Evolutionary conservation across 169 alveolate species (phyloP), one percentile per base, ranked within the genome.

Genomic region (Neospora caninum): DNA sequence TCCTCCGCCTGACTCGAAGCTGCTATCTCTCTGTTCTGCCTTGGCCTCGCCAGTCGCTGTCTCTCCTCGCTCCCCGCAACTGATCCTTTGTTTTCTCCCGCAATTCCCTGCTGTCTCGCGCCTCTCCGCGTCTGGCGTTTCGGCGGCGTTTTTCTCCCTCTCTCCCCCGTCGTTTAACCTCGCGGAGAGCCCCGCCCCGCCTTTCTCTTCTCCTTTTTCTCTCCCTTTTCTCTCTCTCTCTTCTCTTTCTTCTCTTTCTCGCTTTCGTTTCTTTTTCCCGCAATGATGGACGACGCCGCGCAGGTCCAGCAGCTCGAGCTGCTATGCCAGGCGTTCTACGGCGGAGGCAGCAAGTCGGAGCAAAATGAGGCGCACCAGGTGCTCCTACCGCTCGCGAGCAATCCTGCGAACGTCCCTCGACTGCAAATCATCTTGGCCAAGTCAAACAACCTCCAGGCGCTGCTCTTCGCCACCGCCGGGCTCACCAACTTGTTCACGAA

Each of bases 331-430:
- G 96, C 96, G 43, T 94, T 94, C 87, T 94, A 94, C 88, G 95
- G 96, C 49, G 94, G 96, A 31, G 96, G 93, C 39, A 82, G 91
- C 58, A 89, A 92, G 83, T 69, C 53, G 49, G 95, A 98, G 88
- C 99, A 97, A 92, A 97, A 97, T 67, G 98, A 97, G 92, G 99
- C 99, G 70, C 99, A 98, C 95, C 97, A 97, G 93, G 98, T 98
- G 84, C 97, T 98, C 91, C 97, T 98, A 88, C 99, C 99, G 49
- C 92, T 98, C 91, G 97, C 97, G 80, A 96, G 98, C 84, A 91
- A 92, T 84, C 96, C 96, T 16, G 92, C 83, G 73, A 92, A 91
- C 92, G 88, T 95, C 42, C 96, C 98, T 67, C 96, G 95, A 84
- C 93, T 96, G 54, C 98, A 96, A 91, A 96, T 96, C 67, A 86